These are phyloP conservation scores for Cinnamomum chago DNA, from an alignment of 164 flowering plant genomes.

Conservation along the genomic window DNA sequence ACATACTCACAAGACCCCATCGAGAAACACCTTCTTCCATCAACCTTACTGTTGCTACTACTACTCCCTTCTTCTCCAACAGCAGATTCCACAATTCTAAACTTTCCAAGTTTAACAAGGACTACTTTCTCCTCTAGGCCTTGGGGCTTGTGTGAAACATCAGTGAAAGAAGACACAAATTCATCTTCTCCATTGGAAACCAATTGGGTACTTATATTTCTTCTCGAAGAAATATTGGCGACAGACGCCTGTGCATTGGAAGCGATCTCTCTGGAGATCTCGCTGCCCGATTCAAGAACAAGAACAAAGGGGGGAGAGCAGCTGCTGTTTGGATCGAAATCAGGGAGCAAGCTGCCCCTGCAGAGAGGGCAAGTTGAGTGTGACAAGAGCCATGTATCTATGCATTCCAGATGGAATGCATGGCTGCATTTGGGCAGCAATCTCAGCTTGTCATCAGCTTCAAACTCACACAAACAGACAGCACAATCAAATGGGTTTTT, in stretches of 20 bases:
- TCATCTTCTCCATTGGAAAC: conserved; percentile 31
- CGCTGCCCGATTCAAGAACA: conserved; percentile 84
- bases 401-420: conserved; percentile 92
- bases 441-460: conserved; percentile 77
- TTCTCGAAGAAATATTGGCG: background rate
- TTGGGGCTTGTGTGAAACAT: conserved; percentile 22
- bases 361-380: conserved; percentile 98
- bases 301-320: conserved; percentile 55
- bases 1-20: conserved; percentile 95
- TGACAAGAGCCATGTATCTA: conserved; percentile 96
- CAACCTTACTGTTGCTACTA: conserved; percentile 36
- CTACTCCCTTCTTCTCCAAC: conserved; percentile 16
- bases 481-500: conserved; percentile 96
- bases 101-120: conserved; percentile 85
- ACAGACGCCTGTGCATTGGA: conserved; percentile 17
- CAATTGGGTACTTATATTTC: conserved; percentile 23
- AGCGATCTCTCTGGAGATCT: conserved; percentile 66
- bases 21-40: conserved; percentile 78
- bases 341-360: conserved; percentile 63
- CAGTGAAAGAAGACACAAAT: conserved; percentile 26
- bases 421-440: conserved; percentile 93
- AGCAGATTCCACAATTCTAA: conserved; percentile 49
- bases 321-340: conserved; percentile 35
- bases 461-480: conserved; percentile 94
- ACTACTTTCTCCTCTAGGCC: conserved; percentile 36